Evolutionary conservation across 805 yeast genomes (phyloP), one percentile per base, ranked within the genome.

Genomic region (Nadsonia fulvescens): DNA sequence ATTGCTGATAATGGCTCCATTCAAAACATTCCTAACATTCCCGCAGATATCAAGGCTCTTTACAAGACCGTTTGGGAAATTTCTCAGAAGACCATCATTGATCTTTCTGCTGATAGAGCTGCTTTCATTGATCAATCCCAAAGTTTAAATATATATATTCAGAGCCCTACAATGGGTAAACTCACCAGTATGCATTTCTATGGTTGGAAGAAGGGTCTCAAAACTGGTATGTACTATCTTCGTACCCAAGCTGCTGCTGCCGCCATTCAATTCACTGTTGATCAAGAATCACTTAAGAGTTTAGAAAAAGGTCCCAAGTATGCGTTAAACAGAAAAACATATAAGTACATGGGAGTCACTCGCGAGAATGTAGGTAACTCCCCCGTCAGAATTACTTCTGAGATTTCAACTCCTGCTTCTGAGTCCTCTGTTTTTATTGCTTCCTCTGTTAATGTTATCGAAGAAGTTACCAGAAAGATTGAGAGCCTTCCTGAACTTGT

Each of bases 1-100:
- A 60, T 86, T 32, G 56, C 70, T 14, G 66, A 70, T 32, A 70
- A 78, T 34, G 98, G 98, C 10, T 86, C 95, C 6, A 66, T 86
- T 32, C 92, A 82, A 54, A 53, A 61, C 37, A 66, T 86, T 19
- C 66, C 69, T 29, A 61, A 57, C 31, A 69, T 86, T 27, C 95
- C 96, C 6, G 59, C 58, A 11, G 75, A 74, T 21, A 41, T 82
- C 34, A 81, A 78, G 47, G 61, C 55, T 3, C 51, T 86, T n/a
- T 82, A 83, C 56, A 79, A 74, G 51, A 86, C 98, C 0, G 94
- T 82, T 6, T 86, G 98, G 98, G 98, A 86, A 53, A 66, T 86
- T 24, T 68, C 92, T 24, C 98, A 86, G 52, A 75, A 68, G 52
- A 59, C 63, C 7, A 65, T 86, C 32, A 73, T 86, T 33, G 93